Evolutionary conservation across 306 rosid genomes (phyloP).

Genomic region (Begonia masoniana): DNA sequence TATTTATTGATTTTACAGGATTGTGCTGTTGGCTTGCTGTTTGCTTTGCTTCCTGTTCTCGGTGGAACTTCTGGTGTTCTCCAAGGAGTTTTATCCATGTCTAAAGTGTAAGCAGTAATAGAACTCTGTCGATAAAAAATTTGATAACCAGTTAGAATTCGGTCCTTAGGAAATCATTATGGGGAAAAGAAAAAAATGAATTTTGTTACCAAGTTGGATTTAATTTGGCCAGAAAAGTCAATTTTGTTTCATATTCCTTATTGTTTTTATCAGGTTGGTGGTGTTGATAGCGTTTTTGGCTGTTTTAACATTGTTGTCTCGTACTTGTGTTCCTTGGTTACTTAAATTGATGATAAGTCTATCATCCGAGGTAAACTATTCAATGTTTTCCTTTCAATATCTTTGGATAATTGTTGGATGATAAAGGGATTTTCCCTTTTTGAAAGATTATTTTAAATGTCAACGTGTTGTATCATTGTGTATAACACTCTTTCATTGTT

Average conservation of each 20-base stretch:
- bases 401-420: no score
- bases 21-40: conserved; percentile 93
- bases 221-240: no score
- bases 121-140: conserved; percentile 4
- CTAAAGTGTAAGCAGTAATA: conserved; percentile 54
- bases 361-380: conserved; percentile 59
- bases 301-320: conserved; percentile 56
- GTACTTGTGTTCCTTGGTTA: conserved; percentile 85
- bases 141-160: no score
- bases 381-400: no score
- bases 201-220: no score
- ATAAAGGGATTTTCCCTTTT: no score
- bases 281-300: conserved; percentile 54
- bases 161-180: no score
- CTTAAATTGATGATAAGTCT: conserved; percentile 94
- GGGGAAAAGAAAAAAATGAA: no score
- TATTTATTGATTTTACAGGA: conserved; percentile 39
- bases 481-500: no score
- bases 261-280: conserved; percentile 53
- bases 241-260: conserved; percentile 3
- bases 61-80: conserved; percentile 95
- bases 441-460: no score
- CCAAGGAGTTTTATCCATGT: conserved; percentile 87
- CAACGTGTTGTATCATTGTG: no score
- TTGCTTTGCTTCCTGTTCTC: conserved; percentile 88